A percentile compares a stretch with the other conserved stretches of the same genome.
These are phyloP conservation scores for Phlebiopsis flavidoalba DNA, from an alignment of 768 basidiomycete genomes.

Conservation along the genomic window DNA sequence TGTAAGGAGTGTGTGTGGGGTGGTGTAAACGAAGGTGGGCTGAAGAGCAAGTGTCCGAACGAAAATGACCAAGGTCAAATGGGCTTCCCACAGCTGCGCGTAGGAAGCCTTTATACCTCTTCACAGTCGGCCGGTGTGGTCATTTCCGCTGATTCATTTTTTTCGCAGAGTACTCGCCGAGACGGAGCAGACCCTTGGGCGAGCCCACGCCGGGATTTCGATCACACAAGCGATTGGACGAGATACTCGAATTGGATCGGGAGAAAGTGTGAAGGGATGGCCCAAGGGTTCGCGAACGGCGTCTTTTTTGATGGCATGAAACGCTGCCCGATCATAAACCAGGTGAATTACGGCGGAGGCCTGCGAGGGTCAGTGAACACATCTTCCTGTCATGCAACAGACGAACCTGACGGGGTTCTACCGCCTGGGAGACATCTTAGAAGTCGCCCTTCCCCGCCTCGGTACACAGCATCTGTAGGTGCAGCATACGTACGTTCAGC, in stretches of 20 bases:
- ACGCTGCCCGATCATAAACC: background rate
- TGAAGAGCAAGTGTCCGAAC: background rate
- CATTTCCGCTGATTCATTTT: background rate
- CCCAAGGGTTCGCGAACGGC: background rate
- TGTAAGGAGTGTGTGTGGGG: slow-evolving; percentile 28
- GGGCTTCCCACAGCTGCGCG: background rate
- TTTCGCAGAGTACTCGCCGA: background rate
- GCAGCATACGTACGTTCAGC: background rate
- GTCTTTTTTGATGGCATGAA: background rate
- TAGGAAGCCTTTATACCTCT: background rate
- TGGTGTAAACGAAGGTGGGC: slow-evolving; percentile 6
- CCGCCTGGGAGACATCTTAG: background rate
- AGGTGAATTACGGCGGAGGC: background rate
- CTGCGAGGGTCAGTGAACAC: background rate
- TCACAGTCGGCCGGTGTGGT: background rate
- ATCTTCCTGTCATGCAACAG: background rate
- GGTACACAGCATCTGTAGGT: background rate
- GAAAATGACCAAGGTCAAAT: background rate
- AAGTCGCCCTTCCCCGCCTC: background rate
- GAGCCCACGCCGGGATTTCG: background rate
- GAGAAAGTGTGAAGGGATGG: background rate
- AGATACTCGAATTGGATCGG: background rate
- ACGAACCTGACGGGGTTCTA: background rate
- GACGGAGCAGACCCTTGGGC: background rate
- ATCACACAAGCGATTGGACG: background rate